Base-by-base conservation (phyloP, 352 stramenopile species). In the Globisporangium splendens region DNA sequence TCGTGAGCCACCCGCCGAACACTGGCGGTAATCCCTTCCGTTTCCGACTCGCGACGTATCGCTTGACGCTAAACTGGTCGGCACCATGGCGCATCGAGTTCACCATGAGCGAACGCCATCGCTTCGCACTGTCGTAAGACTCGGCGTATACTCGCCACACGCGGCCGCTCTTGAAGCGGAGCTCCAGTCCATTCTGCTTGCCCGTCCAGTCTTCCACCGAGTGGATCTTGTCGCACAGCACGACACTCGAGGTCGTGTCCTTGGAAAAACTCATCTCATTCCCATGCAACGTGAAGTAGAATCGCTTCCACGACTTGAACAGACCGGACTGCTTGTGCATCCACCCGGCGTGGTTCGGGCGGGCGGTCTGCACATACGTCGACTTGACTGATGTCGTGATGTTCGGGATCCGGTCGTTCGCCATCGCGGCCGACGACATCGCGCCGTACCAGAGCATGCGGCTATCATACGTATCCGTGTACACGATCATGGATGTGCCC, bases 221-320 rank as follows among this genome's bases (percentile, higher is more conserved):
- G 15, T 77, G 52, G 4, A 85, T 71, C 22, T 82, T 77, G 55
- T 91, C 83, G 33, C 70, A 86, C 31, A 86, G 63, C 50, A 79
- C 58, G 12, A 85, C 66, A 14, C 76, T 63, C 51, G 80, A 79
- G 53, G 88, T 89, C n/a, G 83, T 84, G 50, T 93, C 86, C 46
- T 86, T 83, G 13, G 83, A 66, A 48, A 79, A 91, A 12, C 73
- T 78, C 55, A 95, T 48, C 52, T 95, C 83, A 7, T 73, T 52
- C 14, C 83, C 83, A 31, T 95, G 86, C 8, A 95, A 63, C 24
- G 83, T 93, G 28, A 91, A 86, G 55, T 91, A 93, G 38, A 91
- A 59, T 1, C 79, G 83, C 63, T 90, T 93, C 82, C 82, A 91
- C 22, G 66, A 69, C 63, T 91, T 91, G 75, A 95, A 88, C 50